Evolutionary conservation across 2,329 filamentous ascomycete species (phyloP).

Genomic region (Stylonectria norvegica): DNA sequence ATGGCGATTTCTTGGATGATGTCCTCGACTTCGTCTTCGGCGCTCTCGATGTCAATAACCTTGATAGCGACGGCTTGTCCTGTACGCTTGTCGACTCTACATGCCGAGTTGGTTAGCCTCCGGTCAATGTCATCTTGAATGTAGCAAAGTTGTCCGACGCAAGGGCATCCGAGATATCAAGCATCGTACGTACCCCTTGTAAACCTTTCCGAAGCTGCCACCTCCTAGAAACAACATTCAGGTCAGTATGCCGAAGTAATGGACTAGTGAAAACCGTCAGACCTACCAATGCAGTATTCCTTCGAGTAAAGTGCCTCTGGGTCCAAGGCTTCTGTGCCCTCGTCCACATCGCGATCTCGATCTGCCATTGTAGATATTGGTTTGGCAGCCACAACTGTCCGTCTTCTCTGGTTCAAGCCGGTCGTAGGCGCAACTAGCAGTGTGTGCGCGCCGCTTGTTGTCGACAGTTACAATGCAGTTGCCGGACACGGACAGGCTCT

Average conservation of each 20-base stretch:
- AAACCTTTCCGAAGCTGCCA: constrained; percentile 97
- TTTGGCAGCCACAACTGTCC: too few relatives aligned
- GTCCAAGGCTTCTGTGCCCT: constrained; percentile 58
- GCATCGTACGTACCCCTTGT: constrained; percentile 70
- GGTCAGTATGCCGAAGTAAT: constrained; percentile 6
- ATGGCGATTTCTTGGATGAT: constrained; percentile 99
- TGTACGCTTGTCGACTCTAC: constrained; percentile 84
- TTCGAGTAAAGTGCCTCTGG: constrained; percentile 92
- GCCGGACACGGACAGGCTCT: too few relatives aligned
- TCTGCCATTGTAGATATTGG: constrained; percentile 6
- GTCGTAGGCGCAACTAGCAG: too few relatives aligned
- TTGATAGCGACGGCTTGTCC: constrained; percentile 97
- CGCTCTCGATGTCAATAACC: constrained; percentile 97
- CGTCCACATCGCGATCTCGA: constrained; percentile 40
- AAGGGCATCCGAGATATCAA: not conserved
- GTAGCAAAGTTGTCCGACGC: not conserved
- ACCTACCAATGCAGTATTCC: constrained; percentile 79
- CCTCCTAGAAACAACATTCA: constrained; percentile 59
- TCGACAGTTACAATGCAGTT: too few relatives aligned
- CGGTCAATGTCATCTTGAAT: too few relatives aligned
- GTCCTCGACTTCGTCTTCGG: constrained; percentile 98
- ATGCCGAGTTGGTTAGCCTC: constrained; percentile 9
- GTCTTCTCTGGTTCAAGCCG: too few relatives aligned
- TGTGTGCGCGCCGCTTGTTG: too few relatives aligned
- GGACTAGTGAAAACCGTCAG: constrained; percentile 6